Base-by-base conservation (phyloP, 345 rosid species). In the Eutrema heterophyllum region DNA sequence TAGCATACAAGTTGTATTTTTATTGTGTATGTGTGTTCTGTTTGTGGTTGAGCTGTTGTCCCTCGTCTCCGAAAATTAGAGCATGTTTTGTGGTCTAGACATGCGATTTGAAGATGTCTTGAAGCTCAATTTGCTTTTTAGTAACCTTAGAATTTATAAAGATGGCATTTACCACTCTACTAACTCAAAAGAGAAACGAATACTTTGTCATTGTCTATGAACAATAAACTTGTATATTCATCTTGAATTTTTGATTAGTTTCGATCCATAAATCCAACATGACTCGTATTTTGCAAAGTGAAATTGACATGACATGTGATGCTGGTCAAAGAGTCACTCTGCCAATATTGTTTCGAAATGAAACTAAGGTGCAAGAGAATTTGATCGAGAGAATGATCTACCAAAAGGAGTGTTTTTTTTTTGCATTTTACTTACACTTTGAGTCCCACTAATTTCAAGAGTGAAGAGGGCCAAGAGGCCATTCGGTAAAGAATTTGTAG, bases 261-360 rank as follows among this genome's bases (percentile, higher is more conserved):
- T 10, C 10, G 12, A 63, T 11, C 11, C 41, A 30, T 35, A 63
- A 30, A 18, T 63, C 40, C 10, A 30, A 32, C 40, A 45, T 63
- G 40, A 56, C 15, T 33, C 41, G 13, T 33, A 33, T n/a, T 32
- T 46, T 45, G 13, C 41, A 45, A 64, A 43, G 55, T 64, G 27
- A 64, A 64, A 32, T 46, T 1, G 68, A 64, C 69, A 48, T 64
- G 16, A 33, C 55, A 64, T 45, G 55, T 45, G 55, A 64, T 32
- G 40, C 16, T 64, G 55, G 32, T 64, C 32, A 48, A 48, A 64
- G 18, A 46, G 44, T 12, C 30, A 21, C 29, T 46, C 56, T 32
- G 10, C 16, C 44, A 33, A 12, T 64, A 48, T 32, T 32, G 53
- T 46, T 13, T 45, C 10, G 6, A 43, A 43, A 9, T 44, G 4